Percentiles rank a stretch among this genome's conserved stretches.
phyloP scores from a whole-genome alignment of 2,329 filamentous ascomycete genomes.

The Aspergillus bombycis region DNA sequence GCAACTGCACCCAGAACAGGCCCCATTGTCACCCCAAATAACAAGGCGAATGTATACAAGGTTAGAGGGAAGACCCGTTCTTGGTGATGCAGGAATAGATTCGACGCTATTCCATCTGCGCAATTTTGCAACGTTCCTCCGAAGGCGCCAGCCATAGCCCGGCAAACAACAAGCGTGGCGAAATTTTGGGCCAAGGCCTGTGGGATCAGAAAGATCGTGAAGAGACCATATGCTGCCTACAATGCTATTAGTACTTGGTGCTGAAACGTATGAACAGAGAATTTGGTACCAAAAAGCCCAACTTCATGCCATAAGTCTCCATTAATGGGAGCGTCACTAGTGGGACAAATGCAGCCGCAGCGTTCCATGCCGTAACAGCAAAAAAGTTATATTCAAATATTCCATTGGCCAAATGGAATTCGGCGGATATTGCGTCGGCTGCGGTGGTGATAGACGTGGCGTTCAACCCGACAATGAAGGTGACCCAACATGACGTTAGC shows the following conservation, averaged over 20 bases:
- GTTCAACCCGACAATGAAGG: slow-evolving; percentile 25
- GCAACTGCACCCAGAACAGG: slow-evolving; percentile 49
- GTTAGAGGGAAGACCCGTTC: slow-evolving; percentile 27
- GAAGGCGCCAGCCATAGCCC: slow-evolving; percentile 47
- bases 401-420: slow-evolving; percentile 19
- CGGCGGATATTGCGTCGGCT: slow-evolving; percentile 16
- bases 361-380: slow-evolving; percentile 25
- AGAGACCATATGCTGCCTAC: slow-evolving; percentile 40
- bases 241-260: background rate
- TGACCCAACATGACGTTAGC: slow-evolving; percentile 20
- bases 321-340: slow-evolving; percentile 24
- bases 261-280: background rate
- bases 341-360: slow-evolving; percentile 22
- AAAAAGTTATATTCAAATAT: slow-evolving; percentile 26
- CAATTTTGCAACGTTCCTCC: slow-evolving; percentile 14
- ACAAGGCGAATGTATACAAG: slow-evolving; percentile 45
- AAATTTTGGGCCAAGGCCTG: slow-evolving; percentile 50
- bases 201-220: slow-evolving; percentile 48
- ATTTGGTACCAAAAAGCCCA: slow-evolving; percentile 16
- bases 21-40: slow-evolving; percentile 49
- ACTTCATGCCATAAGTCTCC: slow-evolving; percentile 24
- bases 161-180: slow-evolving; percentile 47
- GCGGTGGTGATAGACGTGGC: slow-evolving; percentile 26
- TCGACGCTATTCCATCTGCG: slow-evolving; percentile 14
- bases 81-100: slow-evolving; percentile 9